Evolutionary conservation across 2,329 filamentous ascomycete species (phyloP), one percentile per base, ranked within the genome.

Genomic region (Cadophora malorum): DNA sequence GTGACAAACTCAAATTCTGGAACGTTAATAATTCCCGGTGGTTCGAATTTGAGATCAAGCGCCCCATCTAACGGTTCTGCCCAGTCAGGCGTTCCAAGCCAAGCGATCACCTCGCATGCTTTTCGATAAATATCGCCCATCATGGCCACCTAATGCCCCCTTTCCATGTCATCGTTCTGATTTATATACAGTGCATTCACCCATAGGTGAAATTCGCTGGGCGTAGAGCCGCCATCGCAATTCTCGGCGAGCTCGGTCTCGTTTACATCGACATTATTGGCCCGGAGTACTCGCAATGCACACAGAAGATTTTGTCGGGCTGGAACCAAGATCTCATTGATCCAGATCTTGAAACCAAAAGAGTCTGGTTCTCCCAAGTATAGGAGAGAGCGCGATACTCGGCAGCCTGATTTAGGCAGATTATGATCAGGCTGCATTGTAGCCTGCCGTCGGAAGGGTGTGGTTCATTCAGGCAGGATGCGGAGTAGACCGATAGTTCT

Each of bases 181-280:
- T 55, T 28, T 23, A 63, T 63, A 25, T 25, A 63, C 14, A 63
- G n/a, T 14, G 61, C 45, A 45, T 63, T 47, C 3, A 55, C 47
- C 61, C 61, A 63, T 8, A 62, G 35, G 19, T 35, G 8, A 5
- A 28, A 28, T 3, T 28, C 5, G 28, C 28, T 5, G 28, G 28
- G 28, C 28, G 28, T 28, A 28, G 21, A 47, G 10, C 41, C 41
- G 5, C 2, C 3, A 47, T 47, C 41, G 16, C 41, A 16, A 47
- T 10, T 6, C 41, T 47, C 41, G 12, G 41, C 41, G 16, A 47
- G 19, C 5, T 10, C 41, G 16, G 2, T 10, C 41, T 47, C 41
- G 16, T 47, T 14, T 12, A 16, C 14, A 47, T 10, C 12, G 6
- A 14, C 19, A 14, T 47, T 16, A 14, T 47, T 47, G 12, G 41